Evolutionary conservation across 2,329 filamentous ascomycete species (phyloP), one percentile per base, ranked within the genome.

Genomic region (Penicillium italicum): DNA sequence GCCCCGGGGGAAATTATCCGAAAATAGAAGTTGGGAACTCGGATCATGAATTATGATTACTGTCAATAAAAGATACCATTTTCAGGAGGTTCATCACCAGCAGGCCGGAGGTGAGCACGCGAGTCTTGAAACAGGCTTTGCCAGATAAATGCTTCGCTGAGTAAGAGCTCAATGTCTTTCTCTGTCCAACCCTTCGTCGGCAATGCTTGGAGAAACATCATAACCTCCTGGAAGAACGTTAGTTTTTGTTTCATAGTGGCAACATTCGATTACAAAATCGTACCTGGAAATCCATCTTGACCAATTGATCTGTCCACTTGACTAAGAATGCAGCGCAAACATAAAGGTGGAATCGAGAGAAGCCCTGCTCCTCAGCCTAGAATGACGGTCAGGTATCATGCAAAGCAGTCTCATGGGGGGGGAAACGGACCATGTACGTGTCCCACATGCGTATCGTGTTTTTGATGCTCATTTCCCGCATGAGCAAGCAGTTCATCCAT

Each of bases 361-460:
- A 99, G 46, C 94, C 95, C 77, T 97, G 91, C 69, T 97, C 94
- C 80, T 99, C 95, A 46, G 94, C 91, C 93, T 97, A 63, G 57
- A 59, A 37, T 33, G 14, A 57, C 56, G 49, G 58, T 62, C 62
- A 65, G 57, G 57, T 53, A 61, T 49, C 26, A 42, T n/a, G 3
- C 22, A 38, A 51, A 37, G 16, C 20, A 26, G 43, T 30, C 30
- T n/a, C n/a, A n/a, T 53, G 53, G 30, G 28, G 5, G 42, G 18
- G 31, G 10, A 22, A 36, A 44, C 49, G 76, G 79, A 97, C 93
- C 78, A 99, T 84, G 77, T 99, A 99, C 26, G 94, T 99, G 74
- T 99, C 94, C 94, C 94, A 99, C 94, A 99, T 99, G 65, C 94
- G 83, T 61, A 99, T 96, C 0, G 91, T 97, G 72, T 97, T 97